Evolutionary conservation across 2,329 filamentous ascomycete species (phyloP).

Genomic region (Hymenoscyphus infarciens): DNA sequence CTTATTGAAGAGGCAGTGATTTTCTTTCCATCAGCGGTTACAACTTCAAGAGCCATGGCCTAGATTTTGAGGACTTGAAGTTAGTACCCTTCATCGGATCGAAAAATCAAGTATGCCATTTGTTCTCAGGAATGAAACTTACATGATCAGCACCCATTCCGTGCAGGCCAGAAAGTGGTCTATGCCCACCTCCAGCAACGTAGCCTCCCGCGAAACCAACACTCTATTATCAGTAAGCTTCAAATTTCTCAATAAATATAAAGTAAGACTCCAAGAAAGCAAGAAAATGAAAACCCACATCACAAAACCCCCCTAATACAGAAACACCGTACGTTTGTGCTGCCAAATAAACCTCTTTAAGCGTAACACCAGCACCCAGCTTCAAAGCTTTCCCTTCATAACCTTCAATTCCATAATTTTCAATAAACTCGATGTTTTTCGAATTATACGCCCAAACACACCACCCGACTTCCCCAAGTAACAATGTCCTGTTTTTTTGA

Average conservation of each 20-base stretch:
- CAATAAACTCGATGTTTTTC: slow-evolving; percentile 39
- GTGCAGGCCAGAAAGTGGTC: slow-evolving; percentile 47
- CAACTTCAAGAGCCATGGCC: slow-evolving; percentile 19
- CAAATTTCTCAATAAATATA: too few species aligned
- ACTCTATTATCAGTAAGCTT: slow-evolving; percentile 38
- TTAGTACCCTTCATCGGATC: neutral
- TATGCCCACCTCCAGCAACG: slow-evolving; percentile 59
- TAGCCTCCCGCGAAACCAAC: slow-evolving; percentile 44
- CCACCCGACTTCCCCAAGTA: slow-evolving; percentile 26
- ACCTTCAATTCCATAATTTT: slow-evolving; percentile 34
- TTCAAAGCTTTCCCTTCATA: slow-evolving; percentile 39
- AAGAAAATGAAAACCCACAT: slow-evolving; percentile 4
- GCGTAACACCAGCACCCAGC: slow-evolving; percentile 43
- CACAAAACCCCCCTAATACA: slow-evolving; percentile 48
- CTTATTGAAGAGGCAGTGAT: slow-evolving; percentile 21
- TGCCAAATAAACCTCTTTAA: slow-evolving; percentile 42
- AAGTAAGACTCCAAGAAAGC: neutral
- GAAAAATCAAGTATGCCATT: neutral
- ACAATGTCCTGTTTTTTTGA: slow-evolving; percentile 25
- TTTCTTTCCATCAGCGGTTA: slow-evolving; percentile 24
- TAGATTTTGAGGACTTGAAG: neutral
- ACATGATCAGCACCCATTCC: slow-evolving; percentile 58
- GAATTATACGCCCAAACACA: slow-evolving; percentile 48
- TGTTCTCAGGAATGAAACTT: slow-evolving; percentile 12
- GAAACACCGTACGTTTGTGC: slow-evolving; percentile 42